These are phyloP conservation scores for Ceratorhiza oryzae-sativae DNA, from an alignment of 1,284 basidiomycete genomes.

Conservation along the genomic window DNA sequence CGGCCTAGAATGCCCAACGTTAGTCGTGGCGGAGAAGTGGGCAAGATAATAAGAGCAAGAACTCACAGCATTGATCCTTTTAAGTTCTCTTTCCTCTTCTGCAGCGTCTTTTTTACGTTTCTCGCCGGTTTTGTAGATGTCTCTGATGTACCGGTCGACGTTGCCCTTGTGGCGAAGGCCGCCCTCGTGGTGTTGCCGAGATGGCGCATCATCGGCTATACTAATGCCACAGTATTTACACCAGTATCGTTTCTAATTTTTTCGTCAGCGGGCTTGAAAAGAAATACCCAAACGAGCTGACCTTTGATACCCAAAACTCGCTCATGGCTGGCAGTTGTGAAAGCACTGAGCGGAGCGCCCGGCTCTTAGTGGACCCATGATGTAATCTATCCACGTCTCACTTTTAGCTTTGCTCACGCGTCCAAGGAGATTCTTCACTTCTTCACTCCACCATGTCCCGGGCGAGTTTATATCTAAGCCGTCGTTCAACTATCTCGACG, in stretches of 20 bases:
- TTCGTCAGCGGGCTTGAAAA: not conserved
- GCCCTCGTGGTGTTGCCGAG: constrained; percentile 89
- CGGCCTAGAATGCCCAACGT: constrained; percentile 58
- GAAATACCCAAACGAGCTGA: constrained; percentile 53
- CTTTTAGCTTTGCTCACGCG: not conserved
- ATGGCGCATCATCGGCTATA: constrained; percentile 93
- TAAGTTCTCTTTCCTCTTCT: constrained; percentile 87
- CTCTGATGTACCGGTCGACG: constrained; percentile 88
- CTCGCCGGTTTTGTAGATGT: constrained; percentile 93
- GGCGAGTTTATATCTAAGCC: constrained; percentile 28
- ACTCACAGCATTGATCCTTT: constrained; percentile 79
- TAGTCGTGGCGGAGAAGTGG: constrained; percentile 11
- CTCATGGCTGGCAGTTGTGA: constrained; percentile 60
- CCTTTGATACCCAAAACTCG: constrained; percentile 87
- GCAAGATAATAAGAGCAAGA: not conserved
- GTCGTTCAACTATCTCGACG: constrained; percentile 31
- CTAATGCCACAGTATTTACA: constrained; percentile 91
- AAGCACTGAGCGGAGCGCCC: constrained; percentile 16
- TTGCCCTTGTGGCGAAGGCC: constrained; percentile 95
- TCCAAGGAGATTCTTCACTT: not conserved
- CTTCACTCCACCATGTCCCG: constrained; percentile 27
- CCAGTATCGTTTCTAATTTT: constrained; percentile 57
- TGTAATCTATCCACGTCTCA: constrained; percentile 32
- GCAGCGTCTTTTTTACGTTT: constrained; percentile 85
- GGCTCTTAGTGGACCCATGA: not conserved